phyloP scores from a whole-genome alignment of 768 basidiomycete species.

The Tylopilus rubrobrunneus region DNA sequence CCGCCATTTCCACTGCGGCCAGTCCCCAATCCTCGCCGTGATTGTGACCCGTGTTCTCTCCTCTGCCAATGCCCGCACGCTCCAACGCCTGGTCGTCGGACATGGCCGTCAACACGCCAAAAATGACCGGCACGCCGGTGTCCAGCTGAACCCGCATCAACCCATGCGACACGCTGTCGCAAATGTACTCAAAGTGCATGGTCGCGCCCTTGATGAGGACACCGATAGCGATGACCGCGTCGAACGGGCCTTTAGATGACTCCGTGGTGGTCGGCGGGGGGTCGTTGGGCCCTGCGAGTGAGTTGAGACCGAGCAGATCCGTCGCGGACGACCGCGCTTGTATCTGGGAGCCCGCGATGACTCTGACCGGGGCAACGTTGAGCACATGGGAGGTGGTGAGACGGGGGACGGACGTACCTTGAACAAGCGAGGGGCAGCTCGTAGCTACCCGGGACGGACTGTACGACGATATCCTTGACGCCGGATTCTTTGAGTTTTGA shows the following conservation, averaged over 20 bases:
- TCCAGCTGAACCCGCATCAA: constrained; percentile 95
- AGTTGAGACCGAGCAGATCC: constrained; percentile 64
- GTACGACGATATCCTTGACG: constrained; percentile 88
- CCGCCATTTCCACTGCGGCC: constrained; percentile 93
- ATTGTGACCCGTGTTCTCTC: constrained; percentile 78
- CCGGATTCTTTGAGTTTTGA: constrained; percentile 79
- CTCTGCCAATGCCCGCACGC: constrained; percentile 82
- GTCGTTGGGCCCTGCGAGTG: constrained; percentile 30
- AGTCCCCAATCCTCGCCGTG: constrained; percentile 98
- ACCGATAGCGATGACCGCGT: constrained; percentile 96
- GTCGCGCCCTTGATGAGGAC: constrained; percentile 97
- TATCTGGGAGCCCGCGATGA: constrained; percentile 84
- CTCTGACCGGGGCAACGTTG: constrained; percentile 40
- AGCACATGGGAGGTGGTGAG: not conserved
- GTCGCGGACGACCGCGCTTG: constrained; percentile 75
- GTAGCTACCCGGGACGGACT: constrained; percentile 92
- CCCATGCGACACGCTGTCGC: constrained; percentile 87
- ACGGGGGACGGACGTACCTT: constrained; percentile 50
- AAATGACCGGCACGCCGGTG: constrained; percentile 90
- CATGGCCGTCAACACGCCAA: constrained; percentile 91
- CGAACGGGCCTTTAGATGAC: constrained; percentile 66
- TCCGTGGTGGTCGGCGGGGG: constrained; percentile 28
- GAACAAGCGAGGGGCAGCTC: constrained; percentile 87
- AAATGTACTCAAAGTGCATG: constrained; percentile 99
- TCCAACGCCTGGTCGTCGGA: constrained; percentile 93